These are phyloP conservation scores for Phytophthora sp. DNA, from an alignment of 352 stramenopile species.

Conservation along the genomic window DNA sequence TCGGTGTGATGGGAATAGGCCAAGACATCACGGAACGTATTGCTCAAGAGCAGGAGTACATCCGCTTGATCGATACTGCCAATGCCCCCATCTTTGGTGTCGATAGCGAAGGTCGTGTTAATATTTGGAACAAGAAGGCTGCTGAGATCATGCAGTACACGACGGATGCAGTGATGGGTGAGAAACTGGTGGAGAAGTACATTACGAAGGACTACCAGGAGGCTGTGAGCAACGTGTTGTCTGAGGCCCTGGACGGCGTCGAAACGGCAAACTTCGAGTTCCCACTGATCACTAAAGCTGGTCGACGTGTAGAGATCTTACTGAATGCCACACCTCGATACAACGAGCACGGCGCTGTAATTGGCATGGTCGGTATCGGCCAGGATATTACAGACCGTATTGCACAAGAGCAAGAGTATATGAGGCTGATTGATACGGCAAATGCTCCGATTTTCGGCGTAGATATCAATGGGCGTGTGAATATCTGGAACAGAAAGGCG, in stretches of 20 bases:
- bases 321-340: constrained; percentile 29
- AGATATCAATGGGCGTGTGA: constrained; percentile 16
- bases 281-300: constrained; percentile 26
- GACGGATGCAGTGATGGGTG: constrained; percentile 50
- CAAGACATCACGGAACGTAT: constrained; percentile 66
- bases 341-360: constrained; percentile 27
- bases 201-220: constrained; percentile 32
- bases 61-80: constrained; percentile 64
- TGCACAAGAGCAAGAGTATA: constrained; percentile 31
- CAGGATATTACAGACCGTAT: constrained; percentile 33
- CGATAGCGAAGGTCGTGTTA: constrained; percentile 52
- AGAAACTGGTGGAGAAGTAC: constrained; percentile 42
- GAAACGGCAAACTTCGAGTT: constrained; percentile 57
- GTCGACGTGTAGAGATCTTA: constrained; percentile 28
- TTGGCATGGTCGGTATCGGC: constrained; percentile 31
- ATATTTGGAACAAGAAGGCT: constrained; percentile 69
- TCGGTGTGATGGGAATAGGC: constrained; percentile 58
- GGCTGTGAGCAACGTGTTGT: constrained; percentile 23
- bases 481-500: constrained; percentile 31
- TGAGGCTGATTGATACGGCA: constrained; percentile 39
- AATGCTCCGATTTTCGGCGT: constrained; percentile 24
- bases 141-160: constrained; percentile 61
- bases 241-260: constrained; percentile 21
- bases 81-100: constrained; percentile 75
- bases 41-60: constrained; percentile 69